Conservation (phyloP, 2,329 filamentous ascomycete species). For the Phialophora expanda region DNA sequence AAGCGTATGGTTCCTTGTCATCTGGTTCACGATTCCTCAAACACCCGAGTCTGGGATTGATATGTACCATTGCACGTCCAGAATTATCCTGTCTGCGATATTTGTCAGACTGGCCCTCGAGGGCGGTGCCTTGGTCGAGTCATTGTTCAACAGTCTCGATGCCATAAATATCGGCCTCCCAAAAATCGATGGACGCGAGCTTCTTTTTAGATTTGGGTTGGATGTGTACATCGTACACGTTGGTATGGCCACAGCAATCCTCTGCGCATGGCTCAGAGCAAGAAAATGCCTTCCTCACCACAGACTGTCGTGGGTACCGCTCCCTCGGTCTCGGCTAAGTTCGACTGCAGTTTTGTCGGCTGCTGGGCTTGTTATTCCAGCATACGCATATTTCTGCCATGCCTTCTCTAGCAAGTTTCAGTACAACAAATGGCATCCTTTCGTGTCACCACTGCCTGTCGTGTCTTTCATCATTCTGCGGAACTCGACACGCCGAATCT, state of each 20-base stretch:
- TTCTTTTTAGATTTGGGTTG: slow-evolving; percentile 58
- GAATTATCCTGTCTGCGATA: slow-evolving; percentile 55
- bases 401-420: slow-evolving; percentile 46
- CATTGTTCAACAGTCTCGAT: slow-evolving; percentile 46
- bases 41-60: slow-evolving; percentile 52
- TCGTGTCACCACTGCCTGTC: slow-evolving; percentile 61
- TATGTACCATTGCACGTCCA: slow-evolving; percentile 52
- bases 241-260: slow-evolving; percentile 59
- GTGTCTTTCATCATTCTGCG: slow-evolving; percentile 59
- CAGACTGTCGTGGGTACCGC: background rate
- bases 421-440: slow-evolving; percentile 60
- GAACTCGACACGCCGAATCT: slow-evolving; percentile 52
- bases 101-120: slow-evolving; percentile 40
- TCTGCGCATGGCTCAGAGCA: slow-evolving; percentile 45
- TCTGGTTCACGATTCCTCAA: slow-evolving; percentile 59
- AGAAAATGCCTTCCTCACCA: background rate
- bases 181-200: slow-evolving; percentile 43
- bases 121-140: slow-evolving; percentile 53
- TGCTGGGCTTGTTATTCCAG: slow-evolving; percentile 36
- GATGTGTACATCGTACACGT: slow-evolving; percentile 63
- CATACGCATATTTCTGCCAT: slow-evolving; percentile 37
- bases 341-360: slow-evolving; percentile 28
- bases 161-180: slow-evolving; percentile 44
- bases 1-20: slow-evolving; percentile 66
- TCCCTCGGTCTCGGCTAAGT: background rate